Percentiles rank a stretch among this genome's conserved stretches.
Evolutionary conservation across 805 yeast species (phyloP).

Genomic region (Ogataea angusta): DNA sequence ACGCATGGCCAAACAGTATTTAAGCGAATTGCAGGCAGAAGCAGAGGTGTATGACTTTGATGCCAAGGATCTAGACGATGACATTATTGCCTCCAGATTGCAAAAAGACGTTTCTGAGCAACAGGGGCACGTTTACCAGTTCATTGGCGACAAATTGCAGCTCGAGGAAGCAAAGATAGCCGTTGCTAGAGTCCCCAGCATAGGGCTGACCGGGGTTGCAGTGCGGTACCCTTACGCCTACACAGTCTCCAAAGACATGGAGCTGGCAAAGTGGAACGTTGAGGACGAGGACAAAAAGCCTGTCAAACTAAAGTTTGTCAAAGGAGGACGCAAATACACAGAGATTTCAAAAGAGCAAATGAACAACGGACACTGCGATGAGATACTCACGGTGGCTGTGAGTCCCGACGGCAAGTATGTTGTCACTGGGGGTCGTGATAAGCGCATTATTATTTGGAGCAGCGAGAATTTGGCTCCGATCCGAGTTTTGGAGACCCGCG

Average conservation of each 20-base stretch:
- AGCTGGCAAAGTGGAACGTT: slow-evolving; percentile 77
- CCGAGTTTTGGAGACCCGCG: slow-evolving; percentile 72
- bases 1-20: slow-evolving; percentile 87
- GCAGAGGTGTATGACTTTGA: slow-evolving; percentile 59
- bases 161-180: slow-evolving; percentile 40
- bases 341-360: slow-evolving; percentile 46
- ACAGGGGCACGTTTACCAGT: slow-evolving; percentile 78
- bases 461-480: slow-evolving; percentile 72
- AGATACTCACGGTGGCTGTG: slow-evolving; percentile 74
- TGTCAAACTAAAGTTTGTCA: slow-evolving; percentile 56
- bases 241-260: slow-evolving; percentile 79
- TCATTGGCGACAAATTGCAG: slow-evolving; percentile 50
- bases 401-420: slow-evolving; percentile 84
- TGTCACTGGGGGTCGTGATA: slow-evolving; percentile 88
- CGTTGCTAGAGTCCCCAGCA: slow-evolving; percentile 59
- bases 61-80: slow-evolving; percentile 88
- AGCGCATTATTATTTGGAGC: slow-evolving; percentile 81
- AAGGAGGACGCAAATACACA: slow-evolving; percentile 54
- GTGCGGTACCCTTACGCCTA: slow-evolving; percentile 60
- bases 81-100: slow-evolving; percentile 74
- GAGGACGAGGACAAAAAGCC: slow-evolving; percentile 56
- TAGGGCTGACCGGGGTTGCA: slow-evolving; percentile 54
- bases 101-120: slow-evolving; percentile 87
- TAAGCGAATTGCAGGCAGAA: slow-evolving; percentile 70
- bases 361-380: slow-evolving; percentile 72